Evolutionary conservation across 441 rosid genomes (phyloP).

Genomic region (Erodium texanum): DNA sequence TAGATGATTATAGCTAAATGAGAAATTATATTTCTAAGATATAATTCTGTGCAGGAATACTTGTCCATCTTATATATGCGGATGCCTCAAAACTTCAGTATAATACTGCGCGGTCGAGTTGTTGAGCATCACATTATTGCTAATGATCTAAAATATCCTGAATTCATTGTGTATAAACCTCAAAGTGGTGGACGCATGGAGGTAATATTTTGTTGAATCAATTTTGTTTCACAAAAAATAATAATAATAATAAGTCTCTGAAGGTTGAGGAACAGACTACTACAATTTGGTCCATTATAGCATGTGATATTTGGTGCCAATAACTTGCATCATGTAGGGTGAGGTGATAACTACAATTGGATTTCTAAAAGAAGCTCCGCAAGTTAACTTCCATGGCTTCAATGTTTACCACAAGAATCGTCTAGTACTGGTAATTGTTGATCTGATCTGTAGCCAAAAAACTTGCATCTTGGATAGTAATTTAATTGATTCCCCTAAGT

Average conservation of each 20-base stretch:
- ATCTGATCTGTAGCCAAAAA: background rate
- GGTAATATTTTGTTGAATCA: constrained; percentile 29
- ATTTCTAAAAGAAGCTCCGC: constrained; percentile 88
- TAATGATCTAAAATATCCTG: constrained; percentile 64
- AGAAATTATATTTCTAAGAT: constrained; percentile 13
- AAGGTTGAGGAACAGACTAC: no score
- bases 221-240: background rate
- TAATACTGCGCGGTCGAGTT: constrained; percentile 59
- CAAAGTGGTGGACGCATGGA: constrained; percentile 50
- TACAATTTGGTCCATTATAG: no score
- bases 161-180: constrained; percentile 80
- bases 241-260: no score
- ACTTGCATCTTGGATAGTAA: background rate
- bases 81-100: constrained; percentile 60
- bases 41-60: constrained; percentile 46
- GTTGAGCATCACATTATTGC: constrained; percentile 83
- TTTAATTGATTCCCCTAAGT: background rate
- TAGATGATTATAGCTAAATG: background rate
- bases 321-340: no score
- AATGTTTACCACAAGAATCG: constrained; percentile 90
- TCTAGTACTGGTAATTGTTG: constrained; percentile 54
- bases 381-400: constrained; percentile 62
- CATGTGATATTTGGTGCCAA: no score
- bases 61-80: constrained; percentile 78
- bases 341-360: constrained; percentile 77